Base-by-base conservation (phyloP, 192 early-diverging fungal species). In the Backusella mclennaniae region DNA sequence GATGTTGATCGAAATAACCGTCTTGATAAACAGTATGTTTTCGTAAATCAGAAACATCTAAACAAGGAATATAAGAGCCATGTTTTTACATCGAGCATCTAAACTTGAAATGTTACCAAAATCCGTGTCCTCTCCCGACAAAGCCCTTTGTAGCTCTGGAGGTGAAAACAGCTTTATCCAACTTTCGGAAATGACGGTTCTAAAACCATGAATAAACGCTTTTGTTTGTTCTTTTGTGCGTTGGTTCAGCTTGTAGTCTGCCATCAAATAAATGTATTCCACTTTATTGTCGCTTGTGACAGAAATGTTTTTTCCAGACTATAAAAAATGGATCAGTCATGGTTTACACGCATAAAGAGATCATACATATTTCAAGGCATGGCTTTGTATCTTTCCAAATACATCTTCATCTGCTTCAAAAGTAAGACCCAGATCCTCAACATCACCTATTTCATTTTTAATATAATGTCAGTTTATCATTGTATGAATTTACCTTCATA, bases 161-260 rank as follows among this genome's bases (percentile, higher is more conserved):
- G 92, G 91, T 31, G 94, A 95, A 85, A 99, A 99, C 66, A 99
- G 88, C 6, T 87, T 85, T 29, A 99, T 83, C 95, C 95, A 97
- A 26, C 84, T 80, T 17, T 91, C 87, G 3, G 90, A 87, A 41
- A 99, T 92, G 53, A 99, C 84, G 0, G 85, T 84, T 44, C 86
- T 79, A 80, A 87, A 86, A 17, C 94, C 94, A 23, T 85, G 74
- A 76, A 96, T 91, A 80, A 96, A 96, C 15, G 92, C 92, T 29
- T 79, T 74, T 38, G 90, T 91, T 68, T 93, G 93, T n/a, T 85
- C 81, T 31, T 88, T 82, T 26, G 89, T 88, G 82, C 86, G 82
- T 49, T 84, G 81, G 80, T 96, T 96, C 26, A 96, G 79, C 75
- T 90, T 91, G 77, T 93, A 94, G 79, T 93, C 88, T 38, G 93